Conservation (phyloP, 129 eudicot species). For the Arctium minus region DNA sequence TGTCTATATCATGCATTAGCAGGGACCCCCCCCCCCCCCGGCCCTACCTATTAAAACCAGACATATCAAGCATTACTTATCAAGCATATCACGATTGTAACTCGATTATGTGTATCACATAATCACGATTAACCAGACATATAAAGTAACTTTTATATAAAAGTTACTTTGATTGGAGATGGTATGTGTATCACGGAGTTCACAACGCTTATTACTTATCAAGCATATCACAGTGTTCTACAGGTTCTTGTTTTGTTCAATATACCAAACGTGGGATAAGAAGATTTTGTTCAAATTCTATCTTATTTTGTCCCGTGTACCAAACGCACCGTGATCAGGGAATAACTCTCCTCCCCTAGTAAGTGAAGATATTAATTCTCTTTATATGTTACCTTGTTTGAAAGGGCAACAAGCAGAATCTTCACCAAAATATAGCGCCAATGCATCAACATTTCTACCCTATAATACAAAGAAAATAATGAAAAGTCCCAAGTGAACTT, state of each 20-base stretch:
- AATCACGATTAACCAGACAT: too few relatives aligned
- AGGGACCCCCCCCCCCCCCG: not conserved
- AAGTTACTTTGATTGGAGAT: slow-evolving; percentile 1
- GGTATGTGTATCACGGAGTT: not conserved
- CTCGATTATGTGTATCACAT: too few relatives aligned
- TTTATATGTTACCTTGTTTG: slow-evolving; percentile 72
- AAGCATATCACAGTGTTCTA: not conserved
- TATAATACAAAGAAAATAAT: slow-evolving; percentile 26
- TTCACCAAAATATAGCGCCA: slow-evolving; percentile 93
- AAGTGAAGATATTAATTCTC: too few relatives aligned
- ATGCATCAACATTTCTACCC: slow-evolving; percentile 98
- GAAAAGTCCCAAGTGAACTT: not conserved
- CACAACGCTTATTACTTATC: not conserved
- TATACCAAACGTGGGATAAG: too few relatives aligned
- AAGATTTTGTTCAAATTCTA: too few relatives aligned
- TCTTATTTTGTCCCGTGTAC: too few relatives aligned
- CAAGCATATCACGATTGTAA: too few relatives aligned
- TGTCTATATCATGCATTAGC: not conserved
- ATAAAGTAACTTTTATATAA: not conserved
- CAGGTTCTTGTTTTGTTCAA: slow-evolving; percentile 54
- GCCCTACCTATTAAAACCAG: not conserved
- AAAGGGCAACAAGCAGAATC: slow-evolving; percentile 94
- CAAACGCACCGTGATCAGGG: not conserved
- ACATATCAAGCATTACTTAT: not conserved
- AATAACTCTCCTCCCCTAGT: too few relatives aligned